A percentile compares a stretch with the other conserved stretches of the same genome.
Conservation (phyloP, 495 filamentous ascomycete genomes). For the Cladorrhinum samala region DNA sequence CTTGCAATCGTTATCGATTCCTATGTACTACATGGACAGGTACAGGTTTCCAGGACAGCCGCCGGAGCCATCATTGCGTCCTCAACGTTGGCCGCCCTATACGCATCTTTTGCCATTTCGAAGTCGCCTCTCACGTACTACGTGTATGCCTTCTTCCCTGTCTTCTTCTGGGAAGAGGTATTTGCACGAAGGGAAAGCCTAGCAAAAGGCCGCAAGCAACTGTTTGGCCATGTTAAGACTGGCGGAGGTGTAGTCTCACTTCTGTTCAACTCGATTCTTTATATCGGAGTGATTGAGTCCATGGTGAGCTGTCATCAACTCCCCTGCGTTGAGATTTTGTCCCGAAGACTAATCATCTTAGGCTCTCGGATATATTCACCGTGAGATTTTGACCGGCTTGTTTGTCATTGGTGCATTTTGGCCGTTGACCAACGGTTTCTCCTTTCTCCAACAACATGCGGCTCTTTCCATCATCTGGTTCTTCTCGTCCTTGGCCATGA, state of each 20-base stretch:
- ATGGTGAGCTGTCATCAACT: conserved; percentile 57
- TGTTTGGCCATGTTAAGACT: conserved; percentile 63
- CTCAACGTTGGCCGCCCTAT: conserved; percentile 66
- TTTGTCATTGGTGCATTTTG: conserved; percentile 72
- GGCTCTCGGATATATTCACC: conserved; percentile 76
- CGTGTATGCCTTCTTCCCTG: conserved; percentile 84
- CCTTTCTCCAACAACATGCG: conserved; percentile 61
- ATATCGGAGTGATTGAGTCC: conserved; percentile 70
- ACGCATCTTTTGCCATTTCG: conserved; percentile 72
- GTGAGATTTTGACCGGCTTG: conserved; percentile 78
- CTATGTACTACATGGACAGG: conserved; percentile 72
- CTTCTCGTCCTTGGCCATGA: conserved; percentile 73
- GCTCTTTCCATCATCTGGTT: conserved; percentile 67
- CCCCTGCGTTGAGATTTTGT: neutral
- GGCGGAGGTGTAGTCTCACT: conserved; percentile 49
- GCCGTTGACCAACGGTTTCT: conserved; percentile 67
- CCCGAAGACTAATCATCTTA: conserved; percentile 20
- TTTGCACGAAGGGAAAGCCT: conserved; percentile 71
- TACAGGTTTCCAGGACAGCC: conserved; percentile 58
- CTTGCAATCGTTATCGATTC: conserved; percentile 86
- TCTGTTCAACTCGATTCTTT: conserved; percentile 55
- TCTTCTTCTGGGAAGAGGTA: conserved; percentile 96
- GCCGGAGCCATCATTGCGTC: conserved; percentile 62
- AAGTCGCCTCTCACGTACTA: conserved; percentile 82
- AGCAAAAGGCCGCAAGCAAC: conserved; percentile 55